Conservation (phyloP, 306 rosid species). For the barrel medic (Medicago truncatula) region MtrunA17r5.0-ANR NC_053048.1:1067001-1067500, state of each 20-base stretch:
- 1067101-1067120: background rate
- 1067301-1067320: background rate
- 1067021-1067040: background rate
- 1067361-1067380: background rate
- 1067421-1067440: background rate
- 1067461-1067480: background rate
- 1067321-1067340: constrained; percentile 1
- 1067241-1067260: background rate
- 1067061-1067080: constrained; percentile 12
- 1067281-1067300: background rate
- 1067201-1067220: background rate
- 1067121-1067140: background rate
- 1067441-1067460: background rate
- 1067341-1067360: background rate
- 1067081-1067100: constrained; percentile 8
- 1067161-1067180: background rate
- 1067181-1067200: background rate
- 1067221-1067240: background rate
- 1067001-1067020: background rate
- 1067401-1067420: background rate
- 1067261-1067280: background rate
- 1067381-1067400: background rate
- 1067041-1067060: background rate
- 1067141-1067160: background rate
- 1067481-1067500: background rate